Evolutionary conservation across 23 red algal species (phyloP).

Genomic region (Gracilaria caudata): DNA sequence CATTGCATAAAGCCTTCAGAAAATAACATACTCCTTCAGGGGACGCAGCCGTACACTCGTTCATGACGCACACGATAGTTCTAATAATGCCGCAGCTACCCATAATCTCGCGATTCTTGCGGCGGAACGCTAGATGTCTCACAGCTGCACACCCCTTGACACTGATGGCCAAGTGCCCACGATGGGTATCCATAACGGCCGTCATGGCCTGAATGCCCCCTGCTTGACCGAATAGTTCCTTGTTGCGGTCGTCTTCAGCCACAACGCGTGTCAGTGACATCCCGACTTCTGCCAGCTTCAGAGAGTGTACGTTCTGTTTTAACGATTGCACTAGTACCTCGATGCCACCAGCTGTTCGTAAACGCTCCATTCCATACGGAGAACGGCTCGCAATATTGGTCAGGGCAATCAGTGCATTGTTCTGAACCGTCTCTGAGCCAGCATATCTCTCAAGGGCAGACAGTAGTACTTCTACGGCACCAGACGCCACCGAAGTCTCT

Average conservation of each 20-base stretch:
- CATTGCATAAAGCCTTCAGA: constrained; percentile 67
- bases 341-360: constrained; percentile 53
- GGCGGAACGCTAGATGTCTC: constrained; percentile 53
- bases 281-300: constrained; percentile 37
- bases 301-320: constrained; percentile 34
- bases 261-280: constrained; percentile 44
- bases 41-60: constrained; percentile 13
- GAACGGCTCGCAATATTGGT: constrained; percentile 51
- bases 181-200: constrained; percentile 37
- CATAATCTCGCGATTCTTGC: constrained; percentile 67
- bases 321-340: constrained; percentile 38
- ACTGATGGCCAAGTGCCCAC: constrained; percentile 38
- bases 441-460: constrained; percentile 54
- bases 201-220: constrained; percentile 57
- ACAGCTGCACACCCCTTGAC: constrained; percentile 56
- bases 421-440: constrained; percentile 45
- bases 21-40: constrained; percentile 32
- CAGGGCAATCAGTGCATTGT: constrained; percentile 51
- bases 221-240: constrained; percentile 52
- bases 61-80: constrained; percentile 36
- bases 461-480: constrained; percentile 58
- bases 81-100: constrained; percentile 55
- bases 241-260: constrained; percentile 50
- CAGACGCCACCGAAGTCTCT: constrained; percentile 38
- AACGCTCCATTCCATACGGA: constrained; percentile 41